Base-by-base conservation (phyloP, 805 yeast genomes). In the Yamadazyma philogaea region DNA sequence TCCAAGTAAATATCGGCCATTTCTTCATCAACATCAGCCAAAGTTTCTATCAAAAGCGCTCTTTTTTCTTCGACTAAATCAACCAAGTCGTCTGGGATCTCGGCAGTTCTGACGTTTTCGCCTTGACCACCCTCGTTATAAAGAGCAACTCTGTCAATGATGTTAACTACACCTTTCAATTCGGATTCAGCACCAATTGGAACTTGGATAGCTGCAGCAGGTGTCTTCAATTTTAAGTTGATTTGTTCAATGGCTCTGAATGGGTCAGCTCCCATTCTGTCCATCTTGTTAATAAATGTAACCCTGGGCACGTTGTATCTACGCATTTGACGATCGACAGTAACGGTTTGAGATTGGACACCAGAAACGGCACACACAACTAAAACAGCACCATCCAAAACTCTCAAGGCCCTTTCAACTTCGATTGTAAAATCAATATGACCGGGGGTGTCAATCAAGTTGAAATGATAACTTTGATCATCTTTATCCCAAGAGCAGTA, bases 281-380 rank as follows among this genome's bases (percentile, higher is more conserved):
- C 99, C 97, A 93, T 90, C 73, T 93, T 93, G 71, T 93, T 93
- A 66, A 93, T 86, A 59, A 93, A 93, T 7, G 99, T 91, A 40
- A 93, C 77, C 60, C 99, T 79, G 42, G 99, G 99, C 59, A 93
- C 96, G 60, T 93, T 89, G 69, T 93, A 93, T 63, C 99, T 83
- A 57, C 96, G 82, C 99, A 93, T 93, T 72, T 93, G 99, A 61
- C 99, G 84, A 65, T 93, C 99, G 36, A 93, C 99, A 31, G 99
- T 93, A 46, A 93, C 96, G 15, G 99, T 93, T 67, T 93, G 99
- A 1, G 96, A 88, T 68, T 93, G 99, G 36, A 93, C 99, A 59
- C 99, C 99, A 21, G 95, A 80, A 40, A 93, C 99, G 15, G 99
- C 99, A 76, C 99, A 93, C 15, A 93, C 97, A 42, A 93, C 98